Conservation (phyloP, 768 basidiomycete species). For the Roridomyces roridus region DNA sequence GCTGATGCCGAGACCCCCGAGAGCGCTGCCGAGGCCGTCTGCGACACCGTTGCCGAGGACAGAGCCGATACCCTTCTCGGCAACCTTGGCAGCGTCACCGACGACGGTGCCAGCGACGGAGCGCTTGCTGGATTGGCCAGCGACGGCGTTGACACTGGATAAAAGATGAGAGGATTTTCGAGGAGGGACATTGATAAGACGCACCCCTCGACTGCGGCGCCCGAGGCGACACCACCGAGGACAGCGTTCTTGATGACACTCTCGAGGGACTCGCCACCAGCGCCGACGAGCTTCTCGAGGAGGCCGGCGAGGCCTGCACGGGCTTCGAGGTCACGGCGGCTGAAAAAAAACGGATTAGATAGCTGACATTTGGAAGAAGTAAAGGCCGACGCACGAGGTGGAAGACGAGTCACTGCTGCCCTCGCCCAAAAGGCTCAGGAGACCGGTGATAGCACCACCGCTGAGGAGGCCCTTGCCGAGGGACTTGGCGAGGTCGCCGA, state of each 20-base stretch:
- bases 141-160: too few species aligned
- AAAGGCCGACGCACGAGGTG: not conserved
- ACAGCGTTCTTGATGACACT: constrained; percentile 17
- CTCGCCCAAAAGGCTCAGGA: constrained; percentile 4
- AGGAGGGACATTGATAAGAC: too few species aligned
- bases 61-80: constrained; percentile 3
- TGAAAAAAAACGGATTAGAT: not conserved
- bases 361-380: too few species aligned
- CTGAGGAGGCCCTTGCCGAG: constrained; percentile 14
- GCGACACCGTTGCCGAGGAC: constrained; percentile 12
- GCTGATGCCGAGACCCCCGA: constrained; percentile 16
- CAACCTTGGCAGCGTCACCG: constrained; percentile 8
- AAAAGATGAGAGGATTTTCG: too few species aligned
- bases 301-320: not conserved
- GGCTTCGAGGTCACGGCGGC: constrained; percentile 13
- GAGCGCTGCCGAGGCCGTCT: constrained; percentile 7
- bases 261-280: constrained; percentile 10
- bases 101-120: not conserved
- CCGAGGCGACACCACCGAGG: constrained; percentile 14
- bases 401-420: not conserved
- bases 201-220: constrained; percentile 6
- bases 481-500: constrained; percentile 14
- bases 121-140: constrained; percentile 6
- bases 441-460: constrained; percentile 11
- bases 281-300: constrained; percentile 12